phyloP scores from a whole-genome alignment of 2,329 filamentous ascomycete genomes.

The Trichoderma guizhouense region DNA sequence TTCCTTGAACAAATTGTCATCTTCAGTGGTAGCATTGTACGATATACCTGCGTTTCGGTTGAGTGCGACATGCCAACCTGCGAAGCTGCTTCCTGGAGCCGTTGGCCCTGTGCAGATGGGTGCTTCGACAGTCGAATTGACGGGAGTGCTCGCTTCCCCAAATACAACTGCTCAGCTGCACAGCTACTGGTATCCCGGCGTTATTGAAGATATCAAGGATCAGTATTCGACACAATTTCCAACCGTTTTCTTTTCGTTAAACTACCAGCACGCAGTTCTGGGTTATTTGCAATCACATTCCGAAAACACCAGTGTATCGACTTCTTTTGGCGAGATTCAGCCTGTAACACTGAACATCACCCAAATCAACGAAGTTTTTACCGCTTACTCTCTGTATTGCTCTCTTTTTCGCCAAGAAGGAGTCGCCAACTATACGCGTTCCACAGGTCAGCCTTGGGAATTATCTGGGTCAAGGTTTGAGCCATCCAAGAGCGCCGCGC shows the following conservation, averaged over 20 bases:
- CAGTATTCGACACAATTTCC: neutral
- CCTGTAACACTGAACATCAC: neutral
- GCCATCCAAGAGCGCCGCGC: neutral
- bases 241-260: neutral
- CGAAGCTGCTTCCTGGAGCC: neutral
- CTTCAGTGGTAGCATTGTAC: neutral
- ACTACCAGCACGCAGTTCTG: neutral
- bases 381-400: neutral
- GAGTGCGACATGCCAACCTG: neutral
- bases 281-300: neutral
- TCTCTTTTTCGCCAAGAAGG: neutral
- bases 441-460: neutral
- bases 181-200: neutral
- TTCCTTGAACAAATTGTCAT: neutral
- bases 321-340: neutral
- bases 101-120: neutral
- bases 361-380: neutral
- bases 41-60: neutral
- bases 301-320: neutral
- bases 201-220: neutral
- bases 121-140: neutral
- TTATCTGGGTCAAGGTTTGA: neutral
- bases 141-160: neutral
- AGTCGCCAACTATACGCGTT: neutral
- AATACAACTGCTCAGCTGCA: neutral